These are phyloP conservation scores for Lepiota venenata DNA, from an alignment of 768 basidiomycete genomes.

Conservation along the genomic window DNA sequence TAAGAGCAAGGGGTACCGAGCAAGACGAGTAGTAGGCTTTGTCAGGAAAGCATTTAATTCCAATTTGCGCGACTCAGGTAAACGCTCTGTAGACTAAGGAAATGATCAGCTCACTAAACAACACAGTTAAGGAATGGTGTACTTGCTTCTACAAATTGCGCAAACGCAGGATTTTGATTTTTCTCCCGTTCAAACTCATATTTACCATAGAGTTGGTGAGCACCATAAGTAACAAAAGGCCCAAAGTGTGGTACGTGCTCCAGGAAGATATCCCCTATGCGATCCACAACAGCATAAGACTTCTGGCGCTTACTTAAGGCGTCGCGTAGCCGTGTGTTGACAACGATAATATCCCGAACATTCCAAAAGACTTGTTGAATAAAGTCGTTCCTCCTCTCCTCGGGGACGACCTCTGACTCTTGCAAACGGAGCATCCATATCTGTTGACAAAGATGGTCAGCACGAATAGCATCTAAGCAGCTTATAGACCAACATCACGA, in stretches of 20 bases:
- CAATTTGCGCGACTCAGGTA: constrained; percentile 93
- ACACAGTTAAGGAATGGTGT: background rate
- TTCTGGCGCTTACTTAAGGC: constrained; percentile 95
- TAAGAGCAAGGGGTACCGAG: constrained; percentile 91
- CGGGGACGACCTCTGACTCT: constrained; percentile 72
- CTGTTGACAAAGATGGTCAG: constrained; percentile 33
- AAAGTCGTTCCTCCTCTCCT: constrained; percentile 76
- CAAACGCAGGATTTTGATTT: constrained; percentile 86
- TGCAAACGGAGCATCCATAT: constrained; percentile 88
- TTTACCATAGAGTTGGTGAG: constrained; percentile 97
- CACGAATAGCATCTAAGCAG: constrained; percentile 1
- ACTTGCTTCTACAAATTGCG: constrained; percentile 91
- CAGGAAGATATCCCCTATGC: constrained; percentile 87
- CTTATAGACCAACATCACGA: constrained; percentile 66
- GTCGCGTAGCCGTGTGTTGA: constrained; percentile 90
- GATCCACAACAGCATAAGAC: constrained; percentile 87
- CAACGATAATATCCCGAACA: constrained; percentile 86
- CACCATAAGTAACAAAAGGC: constrained; percentile 94
- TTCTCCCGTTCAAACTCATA: constrained; percentile 99
- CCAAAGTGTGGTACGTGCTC: constrained; percentile 85
- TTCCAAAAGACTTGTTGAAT: constrained; percentile 98
- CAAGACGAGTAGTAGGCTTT: constrained; percentile 95
- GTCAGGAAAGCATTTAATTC: constrained; percentile 98
- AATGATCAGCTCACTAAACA: background rate
- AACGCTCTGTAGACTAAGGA: constrained; percentile 71